Base-by-base conservation (phyloP, 2,329 filamentous ascomycete species). In the Fusarium transvaalense region DNA sequence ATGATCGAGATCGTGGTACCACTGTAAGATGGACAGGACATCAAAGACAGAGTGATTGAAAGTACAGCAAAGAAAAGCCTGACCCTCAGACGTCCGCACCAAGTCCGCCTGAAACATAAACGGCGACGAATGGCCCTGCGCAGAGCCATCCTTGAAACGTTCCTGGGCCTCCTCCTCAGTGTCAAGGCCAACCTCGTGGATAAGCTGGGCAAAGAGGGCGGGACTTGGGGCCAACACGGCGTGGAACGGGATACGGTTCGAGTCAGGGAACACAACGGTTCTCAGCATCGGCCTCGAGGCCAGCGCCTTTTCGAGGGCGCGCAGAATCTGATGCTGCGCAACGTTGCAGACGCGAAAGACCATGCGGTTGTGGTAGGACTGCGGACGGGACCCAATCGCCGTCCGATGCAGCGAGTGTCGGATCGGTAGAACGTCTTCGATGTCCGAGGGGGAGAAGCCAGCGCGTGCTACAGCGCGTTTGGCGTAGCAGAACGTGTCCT, bases 41-140 rank as follows among this genome's bases (percentile, higher is more conserved):
- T 81, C 79, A 27, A 79, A 72, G 37, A 77, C 65, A 41, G 77
- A 78, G 61, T 81, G 79, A 55, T 75, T 80, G 50, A 77, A 78
- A 0, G 74, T 77, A 43, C 78, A 61, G 19, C 65, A 57, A 14
- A 81, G 62, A 47, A 74, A 74, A 6, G 55, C 48, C 9, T 64
- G 58, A 2, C 46, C 59, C 3, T 63, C 71, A 2, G 59, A 54
- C 29, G 75, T 59, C 1, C 41, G 66, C 27, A 79, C 60, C 29
- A 79, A 57, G 15, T 72, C 46, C 3, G 71, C 71, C 8, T 71
- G 71, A 23, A 79, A 75, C 76, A 79, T 79, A 52, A 78, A 76
- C 3, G 68, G 69, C 1, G 70, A 71, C 0, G 71, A 66, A 29
- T 75, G 72, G 1, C 32, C 41, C 1, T 55, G 55, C 0, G 50